A percentile compares a stretch with the other conserved stretches of the same genome.
Conservation (phyloP, 2,329 filamentous ascomycete species). For the Cadophora sp. region DNA sequence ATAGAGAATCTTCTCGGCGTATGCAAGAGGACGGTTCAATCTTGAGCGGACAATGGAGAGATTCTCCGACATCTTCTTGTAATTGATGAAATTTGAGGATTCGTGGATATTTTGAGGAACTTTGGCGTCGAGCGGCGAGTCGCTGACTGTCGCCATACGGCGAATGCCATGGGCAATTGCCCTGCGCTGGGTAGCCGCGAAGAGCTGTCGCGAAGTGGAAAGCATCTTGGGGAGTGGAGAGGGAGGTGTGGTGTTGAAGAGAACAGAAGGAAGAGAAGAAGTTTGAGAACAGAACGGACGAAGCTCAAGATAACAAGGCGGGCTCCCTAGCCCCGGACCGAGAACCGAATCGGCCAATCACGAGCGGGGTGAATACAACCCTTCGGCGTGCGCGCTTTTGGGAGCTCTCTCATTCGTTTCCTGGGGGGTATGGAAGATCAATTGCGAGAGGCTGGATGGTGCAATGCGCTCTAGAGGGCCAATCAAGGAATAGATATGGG, state of each 20-base stretch:
- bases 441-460: background rate
- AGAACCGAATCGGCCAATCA: slow-evolving; percentile 15
- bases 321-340: slow-evolving; percentile 12
- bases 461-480: background rate
- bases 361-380: slow-evolving; percentile 11
- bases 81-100: slow-evolving; percentile 98
- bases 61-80: slow-evolving; percentile 99
- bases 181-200: slow-evolving; percentile 70
- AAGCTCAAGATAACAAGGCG: slow-evolving; percentile 15
- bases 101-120: slow-evolving; percentile 98
- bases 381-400: slow-evolving; percentile 12
- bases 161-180: slow-evolving; percentile 67
- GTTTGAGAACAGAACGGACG: slow-evolving; percentile 21
- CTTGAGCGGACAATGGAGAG: slow-evolving; percentile 86
- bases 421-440: background rate
- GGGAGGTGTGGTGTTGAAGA: slow-evolving; percentile 29
- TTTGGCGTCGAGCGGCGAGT: slow-evolving; percentile 90
- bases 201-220: slow-evolving; percentile 70
- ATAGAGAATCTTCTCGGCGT: slow-evolving; percentile 98
- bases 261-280: slow-evolving; percentile 27
- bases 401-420: slow-evolving; percentile 3
- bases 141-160: slow-evolving; percentile 83
- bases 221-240: slow-evolving; percentile 60
- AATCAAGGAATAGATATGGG: background rate
- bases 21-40: slow-evolving; percentile 92